Base-by-base conservation (phyloP, 2,329 filamentous ascomycete species). In the Monosporascus sp. region DNA sequence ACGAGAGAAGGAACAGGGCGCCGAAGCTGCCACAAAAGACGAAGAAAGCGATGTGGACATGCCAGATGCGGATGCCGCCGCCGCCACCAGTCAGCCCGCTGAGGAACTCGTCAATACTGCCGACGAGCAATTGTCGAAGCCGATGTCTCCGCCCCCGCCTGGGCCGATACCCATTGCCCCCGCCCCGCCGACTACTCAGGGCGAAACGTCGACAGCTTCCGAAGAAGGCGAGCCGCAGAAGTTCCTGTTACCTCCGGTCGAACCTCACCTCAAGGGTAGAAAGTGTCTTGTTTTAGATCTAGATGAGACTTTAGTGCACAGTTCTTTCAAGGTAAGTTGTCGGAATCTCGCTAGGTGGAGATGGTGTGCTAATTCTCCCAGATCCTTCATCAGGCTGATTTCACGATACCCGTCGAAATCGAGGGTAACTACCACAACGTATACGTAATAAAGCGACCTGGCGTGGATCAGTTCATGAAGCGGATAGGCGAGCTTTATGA, bases 401-500 rank as follows among this genome's bases (percentile, higher is more conserved):
- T 99, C 69, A 99, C 94, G 6, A 97, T 99, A 68, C 94, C 94
- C 0, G 94, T 99, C 31, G 94, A 99, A 67, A 99, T 99, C 59
- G 94, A 99, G 76, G 94, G 94, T 53, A 95, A 96, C 71, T 97
- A 95, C 69, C 94, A 99, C 74, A 99, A 99, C 66, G 95, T 99
- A 51, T 99, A 99, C 69, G 94, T 99, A 60, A 99, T 99, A 71
- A 99, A 99, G 76, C 85, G 94, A 65, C 94, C 94, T n/a, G 94
- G 94, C 51, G 94, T 99, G 20, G 94, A 99, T 68, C 87, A 95
- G 60, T 99, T 99, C 73, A 97, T 99, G 90, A 97, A 97, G 78
- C 81, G 94, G 55, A 92, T 99, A 37, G 94, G 94, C 49, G 94
- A 99, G 73, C 79, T 99, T 49, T 99, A 97, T 66, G 94, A 99